Conservation (phyloP, 257 asterid species). For the Cinchona pubescens region DNA sequence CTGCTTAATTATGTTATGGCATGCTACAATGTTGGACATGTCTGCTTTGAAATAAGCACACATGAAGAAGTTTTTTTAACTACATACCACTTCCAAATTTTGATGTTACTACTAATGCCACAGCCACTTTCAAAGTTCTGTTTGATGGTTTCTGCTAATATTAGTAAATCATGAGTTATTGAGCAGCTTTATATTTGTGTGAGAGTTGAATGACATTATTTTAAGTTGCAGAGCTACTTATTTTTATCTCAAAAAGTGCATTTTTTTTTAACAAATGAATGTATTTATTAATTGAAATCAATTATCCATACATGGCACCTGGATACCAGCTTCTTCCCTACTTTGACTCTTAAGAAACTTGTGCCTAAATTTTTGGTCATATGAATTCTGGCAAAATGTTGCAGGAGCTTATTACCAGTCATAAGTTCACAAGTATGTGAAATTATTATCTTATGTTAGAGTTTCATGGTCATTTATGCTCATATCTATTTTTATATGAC, state of each 20-base stretch:
- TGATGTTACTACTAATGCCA: too few relatives aligned
- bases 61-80: too few relatives aligned
- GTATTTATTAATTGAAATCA: too few relatives aligned
- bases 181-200: neutral
- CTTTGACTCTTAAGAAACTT: neutral
- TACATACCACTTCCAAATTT: too few relatives aligned
- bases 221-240: neutral
- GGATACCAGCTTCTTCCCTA: neutral
- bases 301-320: neutral
- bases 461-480: neutral
- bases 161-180: too few relatives aligned
- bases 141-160: too few relatives aligned
- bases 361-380: constrained; percentile 10
- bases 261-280: neutral
- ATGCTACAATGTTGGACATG: too few relatives aligned
- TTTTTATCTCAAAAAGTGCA: neutral
- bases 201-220: neutral
- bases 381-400: constrained; percentile 23
- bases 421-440: constrained; percentile 79
- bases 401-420: constrained; percentile 90
- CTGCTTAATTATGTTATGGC: too few relatives aligned
- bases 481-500: neutral
- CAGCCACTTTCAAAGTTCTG: too few relatives aligned
- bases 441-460: neutral
- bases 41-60: too few relatives aligned